These are phyloP conservation scores for Hymenoscyphus occultus DNA, from an alignment of 2,329 filamentous ascomycete species.

Conservation along the genomic window DNA sequence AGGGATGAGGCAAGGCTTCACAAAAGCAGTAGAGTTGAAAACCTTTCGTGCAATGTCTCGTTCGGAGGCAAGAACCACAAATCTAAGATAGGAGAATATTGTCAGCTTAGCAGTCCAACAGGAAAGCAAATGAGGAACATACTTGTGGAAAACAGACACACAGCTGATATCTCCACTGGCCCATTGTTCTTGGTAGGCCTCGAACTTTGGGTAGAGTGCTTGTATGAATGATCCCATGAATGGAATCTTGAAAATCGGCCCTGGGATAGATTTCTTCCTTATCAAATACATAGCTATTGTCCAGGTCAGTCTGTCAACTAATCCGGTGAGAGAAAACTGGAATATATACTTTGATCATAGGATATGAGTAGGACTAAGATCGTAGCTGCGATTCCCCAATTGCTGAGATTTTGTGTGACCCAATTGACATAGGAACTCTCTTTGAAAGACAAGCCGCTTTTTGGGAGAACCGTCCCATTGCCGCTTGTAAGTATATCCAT, in stretches of 20 bases:
- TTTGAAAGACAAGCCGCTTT: not conserved
- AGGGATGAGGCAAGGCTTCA: constrained; percentile 76
- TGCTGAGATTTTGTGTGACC: not conserved
- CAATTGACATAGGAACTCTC: not conserved
- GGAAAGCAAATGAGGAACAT: constrained; percentile 23
- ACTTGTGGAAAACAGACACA: constrained; percentile 85
- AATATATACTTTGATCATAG: constrained; percentile 42
- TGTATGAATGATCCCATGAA: constrained; percentile 76
- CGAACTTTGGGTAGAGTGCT: constrained; percentile 71
- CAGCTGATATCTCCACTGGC: constrained; percentile 74
- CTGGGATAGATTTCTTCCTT: constrained; percentile 60
- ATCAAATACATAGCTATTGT: constrained; percentile 56
- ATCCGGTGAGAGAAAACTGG: not conserved
- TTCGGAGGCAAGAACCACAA: constrained; percentile 75
- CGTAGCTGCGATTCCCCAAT: not conserved
- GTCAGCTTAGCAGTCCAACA: not conserved
- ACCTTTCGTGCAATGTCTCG: constrained; percentile 78
- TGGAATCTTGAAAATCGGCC: constrained; percentile 61
- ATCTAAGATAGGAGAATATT: constrained; percentile 45
- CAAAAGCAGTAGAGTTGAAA: constrained; percentile 72
- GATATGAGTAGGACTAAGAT: not conserved
- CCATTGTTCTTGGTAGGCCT: constrained; percentile 73
- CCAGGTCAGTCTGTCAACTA: not conserved
- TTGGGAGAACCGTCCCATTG: not conserved
- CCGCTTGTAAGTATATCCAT: not conserved